Base-by-base conservation (phyloP, 495 filamentous ascomycete genomes). In the Neurospora sp. region DNA sequence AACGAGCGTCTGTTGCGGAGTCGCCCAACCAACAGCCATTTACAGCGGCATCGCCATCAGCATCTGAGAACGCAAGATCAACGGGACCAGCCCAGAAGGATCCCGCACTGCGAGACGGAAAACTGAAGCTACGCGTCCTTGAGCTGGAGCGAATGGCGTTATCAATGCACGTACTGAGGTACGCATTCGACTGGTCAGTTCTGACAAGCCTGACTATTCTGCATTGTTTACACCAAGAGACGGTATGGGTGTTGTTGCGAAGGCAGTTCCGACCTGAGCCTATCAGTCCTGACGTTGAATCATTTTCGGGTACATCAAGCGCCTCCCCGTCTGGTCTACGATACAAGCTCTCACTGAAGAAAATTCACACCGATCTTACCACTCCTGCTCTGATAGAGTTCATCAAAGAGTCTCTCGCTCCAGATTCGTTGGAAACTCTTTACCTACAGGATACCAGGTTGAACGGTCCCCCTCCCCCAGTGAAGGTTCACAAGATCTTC, bases 131-230 rank as follows among this genome's bases (percentile, higher is more conserved):
- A 35, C 90, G 95, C 71, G 88, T 87, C 7, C 85, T 98, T 18
- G 94, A 96, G 79, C 85, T 98, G 2, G 95, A 98, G 79, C 88
- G 93, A n/a, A 88, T 97, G 14, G 85, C 89, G 2, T 80, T 97
- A 6, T 93, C 91, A 11, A 83, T 94, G 27, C 84, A 89, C 18
- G 88, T 92, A 20, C 85, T 95, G 39, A 83, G 90, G 44, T 88
- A 88, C 69, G 90, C 90, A 0, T 86, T 97, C 71, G 93, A 98
- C 79, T 97, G 93, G 93, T 90, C 89, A 0, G 81, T 87, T 4
- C 81, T 97, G 54, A 91, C 89, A n/a, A 91, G 85, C 18, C 82
- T 98, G 70, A 97, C 95, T 0, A 86, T 98, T 18, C 88, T 98
- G 69, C 86, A 91, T 54, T 97, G 95, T 79, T 84, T 87, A 38